Conservation (phyloP, 148 eudicot species). For the Vaccinium vitisidaea region DNA sequence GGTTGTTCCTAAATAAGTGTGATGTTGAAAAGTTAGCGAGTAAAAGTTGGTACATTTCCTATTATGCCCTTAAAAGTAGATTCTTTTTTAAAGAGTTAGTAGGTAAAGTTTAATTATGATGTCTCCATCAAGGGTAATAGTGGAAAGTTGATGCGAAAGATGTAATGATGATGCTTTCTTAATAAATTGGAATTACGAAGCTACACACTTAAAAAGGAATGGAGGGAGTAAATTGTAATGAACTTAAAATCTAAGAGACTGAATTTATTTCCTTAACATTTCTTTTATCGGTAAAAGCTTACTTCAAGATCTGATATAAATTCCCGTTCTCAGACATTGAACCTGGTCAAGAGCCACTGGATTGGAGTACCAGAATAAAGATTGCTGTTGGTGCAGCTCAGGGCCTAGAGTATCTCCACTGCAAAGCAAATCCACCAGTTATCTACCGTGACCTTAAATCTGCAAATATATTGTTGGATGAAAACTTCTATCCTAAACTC, state of each 20-base stretch:
- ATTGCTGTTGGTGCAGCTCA: slow-evolving; percentile 86
- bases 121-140: no score
- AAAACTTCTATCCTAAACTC: slow-evolving; percentile 64
- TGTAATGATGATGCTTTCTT: no score
- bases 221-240: not conserved
- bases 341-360: slow-evolving; percentile 35
- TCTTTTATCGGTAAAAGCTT: not conserved
- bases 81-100: no score
- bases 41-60: no score
- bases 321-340: slow-evolving; percentile 28
- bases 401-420: slow-evolving; percentile 77
- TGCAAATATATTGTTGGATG: slow-evolving; percentile 77
- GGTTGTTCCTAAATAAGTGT: no score
- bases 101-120: no score
- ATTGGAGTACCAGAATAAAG: slow-evolving; percentile 74
- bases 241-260: no score
- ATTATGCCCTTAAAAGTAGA: no score
- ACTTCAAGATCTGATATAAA: not conserved
- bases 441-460: slow-evolving; percentile 92
- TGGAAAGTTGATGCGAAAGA: no score
- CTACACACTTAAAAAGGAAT: no score
- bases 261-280: not conserved
- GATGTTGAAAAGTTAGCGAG: no score
- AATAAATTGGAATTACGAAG: no score
- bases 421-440: slow-evolving; percentile 82